Base-by-base conservation (phyloP, 2,329 filamentous ascomycete genomes). In the Clarireedia sp. region DNA sequence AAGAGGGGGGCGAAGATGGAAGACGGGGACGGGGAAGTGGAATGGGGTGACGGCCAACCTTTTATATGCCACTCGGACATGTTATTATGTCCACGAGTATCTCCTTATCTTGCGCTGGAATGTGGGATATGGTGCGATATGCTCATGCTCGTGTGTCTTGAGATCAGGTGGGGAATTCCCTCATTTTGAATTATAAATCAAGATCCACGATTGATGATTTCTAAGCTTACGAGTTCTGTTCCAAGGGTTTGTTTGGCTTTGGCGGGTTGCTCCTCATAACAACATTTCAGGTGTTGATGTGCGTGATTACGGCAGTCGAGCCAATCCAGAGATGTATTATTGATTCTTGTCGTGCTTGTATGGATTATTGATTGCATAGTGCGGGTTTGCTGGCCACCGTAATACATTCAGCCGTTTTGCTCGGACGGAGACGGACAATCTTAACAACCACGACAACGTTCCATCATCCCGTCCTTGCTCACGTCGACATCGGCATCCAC, bases 31-130 rank as follows among this genome's bases (percentile, higher is more conserved):
- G 29, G 29, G 29, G 9, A 33, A 9, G 12, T 9, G 29, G 9
- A 10, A 7, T 7, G 24, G 17, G 46, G 45, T 17, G 17, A 33
- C 14, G 40, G 41, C 37, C n/a, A 49, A 54, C 52, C 52, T 54
- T 54, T 54, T 49, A 54, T 54, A 50, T 54, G 52, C 52, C 52
- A 54, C 37, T 54, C 52, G 52, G 52, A 54, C 52, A 54, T 54
- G 17, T 43, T 54, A 41, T 43, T 19, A 38, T 41, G 10, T 48
- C 51, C 51, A 36, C 37, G 40, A 47, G 7, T 8, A 49, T 23
- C 41, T 49, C 17, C 12, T 49, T 48, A 38, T 33, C 14, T 10
- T 48, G 14, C 23, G 8, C 26, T 44, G 19, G 37, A 41, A 36
- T 49, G 16, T 14, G 12, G 5, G 24, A 29, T 17, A 47, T 49